Evolutionary conservation across 345 rosid genomes (phyloP).

Genomic region (Syzygium aqueum): DNA sequence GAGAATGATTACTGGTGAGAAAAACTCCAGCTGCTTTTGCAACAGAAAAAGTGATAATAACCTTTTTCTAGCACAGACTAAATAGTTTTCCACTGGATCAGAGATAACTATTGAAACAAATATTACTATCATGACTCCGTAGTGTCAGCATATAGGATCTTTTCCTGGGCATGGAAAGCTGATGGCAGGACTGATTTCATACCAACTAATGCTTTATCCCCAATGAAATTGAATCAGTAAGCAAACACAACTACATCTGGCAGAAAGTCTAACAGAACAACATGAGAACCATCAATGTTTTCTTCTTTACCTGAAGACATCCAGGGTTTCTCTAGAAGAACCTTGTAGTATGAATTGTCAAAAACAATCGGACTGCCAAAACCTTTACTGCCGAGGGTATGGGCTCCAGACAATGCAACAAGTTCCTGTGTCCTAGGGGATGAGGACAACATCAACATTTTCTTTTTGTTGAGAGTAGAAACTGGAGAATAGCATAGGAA

Average conservation of each 20-base stretch:
- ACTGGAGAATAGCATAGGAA: neutral
- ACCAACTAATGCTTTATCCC: neutral
- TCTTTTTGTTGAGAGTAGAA: neutral
- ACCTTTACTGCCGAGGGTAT: constrained; percentile 85
- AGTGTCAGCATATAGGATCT: neutral
- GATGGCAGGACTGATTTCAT: neutral
- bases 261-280: neutral
- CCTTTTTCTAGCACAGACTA: neutral
- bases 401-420: constrained; percentile 85
- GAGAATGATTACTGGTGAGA: neutral
- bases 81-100: neutral
- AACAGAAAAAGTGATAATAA: neutral
- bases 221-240: neutral
- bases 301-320: constrained; percentile 41
- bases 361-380: constrained; percentile 67
- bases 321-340: constrained; percentile 89
- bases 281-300: neutral
- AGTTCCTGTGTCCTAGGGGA: constrained; percentile 56
- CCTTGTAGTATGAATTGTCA: constrained; percentile 78
- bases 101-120: neutral
- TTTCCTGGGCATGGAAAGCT: neutral
- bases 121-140: neutral
- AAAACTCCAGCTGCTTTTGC: neutral
- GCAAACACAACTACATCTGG: neutral
- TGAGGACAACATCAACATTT: neutral